Base-by-base conservation (phyloP, 768 basidiomycete genomes). In the Trametes elegans region DNA sequence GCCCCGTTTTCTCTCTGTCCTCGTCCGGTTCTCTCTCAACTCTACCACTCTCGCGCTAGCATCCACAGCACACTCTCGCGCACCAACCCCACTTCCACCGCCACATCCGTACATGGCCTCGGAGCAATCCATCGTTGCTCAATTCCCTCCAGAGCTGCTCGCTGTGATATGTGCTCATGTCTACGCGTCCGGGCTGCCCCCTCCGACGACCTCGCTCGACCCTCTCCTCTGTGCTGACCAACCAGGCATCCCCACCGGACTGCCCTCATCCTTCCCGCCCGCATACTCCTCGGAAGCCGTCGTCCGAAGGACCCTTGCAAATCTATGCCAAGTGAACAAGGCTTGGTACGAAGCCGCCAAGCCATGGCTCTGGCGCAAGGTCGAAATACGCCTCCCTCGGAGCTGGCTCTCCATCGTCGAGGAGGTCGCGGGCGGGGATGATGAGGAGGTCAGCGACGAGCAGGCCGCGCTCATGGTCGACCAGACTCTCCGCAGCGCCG, bases 381-480 rank as follows among this genome's bases (percentile, higher is more conserved):
- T 93, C 58, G 91, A 93, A 68, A 86, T 94, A 46, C 81, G 89
- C 5, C 79, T 93, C 5, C 91, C 91, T 9, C 80, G 85, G n/a
- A 84, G 81, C 60, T 94, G 91, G 89, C 82, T 94, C 13, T 76
- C 88, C 9, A 77, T 94, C 38, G 79, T 93, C 14, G 88, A 91
- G 38, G 84, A 90, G 62, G 82, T 94, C 29, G 79, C 85, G 1
- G 88, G 86, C 70, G 84, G 82, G 16, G 87, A 87, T 51, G 76
- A 69, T 23, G 82, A 88, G 59, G 55, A 68, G 16, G 60, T 49
- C 19, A 67, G 65, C 35, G 73, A 69, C 29, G 82, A 86, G 60
- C 78, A 83, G 2, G 76, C 87, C 10, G 85, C 83, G 13, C 70
- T 73, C 50, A 78, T 87, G 11, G 83, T 90, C 74, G 85, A 78